phyloP scores from a whole-genome alignment of 2,329 filamentous ascomycete species.

The Hymenoscyphus repandus region DNA sequence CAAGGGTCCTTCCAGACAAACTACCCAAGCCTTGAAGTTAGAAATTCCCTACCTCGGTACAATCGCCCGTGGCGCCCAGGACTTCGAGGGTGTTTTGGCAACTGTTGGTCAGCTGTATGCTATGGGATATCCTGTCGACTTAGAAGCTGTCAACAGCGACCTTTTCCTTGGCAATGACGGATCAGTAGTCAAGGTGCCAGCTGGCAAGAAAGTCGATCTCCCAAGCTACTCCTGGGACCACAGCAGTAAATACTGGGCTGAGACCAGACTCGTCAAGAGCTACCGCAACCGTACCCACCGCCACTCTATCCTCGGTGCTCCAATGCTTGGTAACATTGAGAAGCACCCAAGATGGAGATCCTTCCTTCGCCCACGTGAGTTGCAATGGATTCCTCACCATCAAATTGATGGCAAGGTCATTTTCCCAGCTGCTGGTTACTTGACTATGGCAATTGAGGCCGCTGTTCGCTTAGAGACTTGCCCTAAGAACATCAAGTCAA shows the following conservation, averaged over 20 bases:
- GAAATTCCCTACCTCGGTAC: background rate
- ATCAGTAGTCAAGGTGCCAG: background rate
- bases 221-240: slow-evolving; percentile 4
- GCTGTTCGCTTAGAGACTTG: slow-evolving; percentile 1
- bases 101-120: background rate
- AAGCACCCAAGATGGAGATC: slow-evolving; percentile 2
- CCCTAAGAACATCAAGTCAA: slow-evolving; percentile 4
- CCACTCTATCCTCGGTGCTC: slow-evolving; percentile 1
- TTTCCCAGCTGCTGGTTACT: slow-evolving; percentile 28
- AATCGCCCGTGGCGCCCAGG: background rate
- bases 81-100: slow-evolving; percentile 1
- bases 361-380: slow-evolving; percentile 1
- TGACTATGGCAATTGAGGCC: slow-evolving; percentile 29
- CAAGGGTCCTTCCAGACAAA: slow-evolving; percentile 7
- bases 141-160: slow-evolving; percentile 3
- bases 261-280: slow-evolving; percentile 3
- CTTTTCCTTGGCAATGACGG: background rate
- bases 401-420: slow-evolving; percentile 17
- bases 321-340: slow-evolving; percentile 2
- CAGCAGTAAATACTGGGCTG: slow-evolving; percentile 2
- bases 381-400: slow-evolving; percentile 30
- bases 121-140: slow-evolving; percentile 2
- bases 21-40: background rate
- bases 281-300: background rate
- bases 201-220: slow-evolving; percentile 1